phyloP scores from a whole-genome alignment of 129 eudicot genomes.

The Calendula officinalis region DNA sequence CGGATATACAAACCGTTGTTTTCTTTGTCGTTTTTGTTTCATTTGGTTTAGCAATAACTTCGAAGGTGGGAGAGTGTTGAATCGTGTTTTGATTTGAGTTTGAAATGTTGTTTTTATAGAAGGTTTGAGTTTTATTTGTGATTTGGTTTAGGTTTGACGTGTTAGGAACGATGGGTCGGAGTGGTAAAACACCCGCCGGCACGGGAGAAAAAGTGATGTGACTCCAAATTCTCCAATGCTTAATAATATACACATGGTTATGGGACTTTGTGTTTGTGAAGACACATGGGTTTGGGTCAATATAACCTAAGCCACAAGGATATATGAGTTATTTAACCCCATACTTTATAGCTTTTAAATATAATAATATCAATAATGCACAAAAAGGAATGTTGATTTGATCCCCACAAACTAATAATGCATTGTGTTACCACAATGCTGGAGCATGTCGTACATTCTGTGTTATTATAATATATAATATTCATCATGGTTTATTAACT shows the following conservation, averaged over 20 bases:
- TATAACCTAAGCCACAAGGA: slow-evolving; percentile 25
- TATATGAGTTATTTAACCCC: slow-evolving; percentile 13
- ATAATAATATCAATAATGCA: slow-evolving; percentile 16
- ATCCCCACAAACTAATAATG: slow-evolving; percentile 12
- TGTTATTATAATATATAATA: too few species aligned
- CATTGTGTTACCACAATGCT: slow-evolving; percentile 12
- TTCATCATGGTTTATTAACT: not conserved
- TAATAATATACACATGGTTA: slow-evolving; percentile 17
- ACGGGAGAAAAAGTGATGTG: not conserved
- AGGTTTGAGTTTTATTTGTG: too few species aligned
- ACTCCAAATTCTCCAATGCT: not conserved
- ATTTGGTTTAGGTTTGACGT: too few species aligned
- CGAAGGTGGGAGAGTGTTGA: too few species aligned
- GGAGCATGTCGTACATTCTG: slow-evolving; percentile 1
- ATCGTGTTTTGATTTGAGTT: too few species aligned
- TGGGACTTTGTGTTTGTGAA: slow-evolving; percentile 23
- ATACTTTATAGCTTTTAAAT: slow-evolving; percentile 16
- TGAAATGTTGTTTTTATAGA: too few species aligned
- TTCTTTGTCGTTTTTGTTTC: too few species aligned
- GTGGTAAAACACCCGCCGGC: not conserved
- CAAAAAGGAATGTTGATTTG: slow-evolving; percentile 3
- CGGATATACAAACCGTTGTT: too few species aligned
- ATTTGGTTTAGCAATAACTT: too few species aligned
- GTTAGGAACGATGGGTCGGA: too few species aligned
- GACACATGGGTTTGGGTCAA: slow-evolving; percentile 33